Evolutionary conservation across 345 rosid genomes (phyloP).

Genomic region (Rhizophora mangle): DNA sequence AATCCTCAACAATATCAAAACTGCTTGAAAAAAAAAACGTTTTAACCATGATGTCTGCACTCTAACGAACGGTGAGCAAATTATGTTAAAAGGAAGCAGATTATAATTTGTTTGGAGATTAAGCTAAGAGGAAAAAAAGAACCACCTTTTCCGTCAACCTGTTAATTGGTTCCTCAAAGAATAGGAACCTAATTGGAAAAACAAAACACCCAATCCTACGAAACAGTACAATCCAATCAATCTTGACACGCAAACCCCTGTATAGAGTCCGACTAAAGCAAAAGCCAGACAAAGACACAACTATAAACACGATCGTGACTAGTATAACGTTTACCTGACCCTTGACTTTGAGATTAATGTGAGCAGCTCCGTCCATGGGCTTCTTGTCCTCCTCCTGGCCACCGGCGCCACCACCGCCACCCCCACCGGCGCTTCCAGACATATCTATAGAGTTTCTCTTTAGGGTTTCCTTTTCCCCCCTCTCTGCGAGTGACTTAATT

Average conservation of each 20-base stretch:
- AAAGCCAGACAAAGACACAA: neutral
- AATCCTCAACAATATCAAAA: neutral
- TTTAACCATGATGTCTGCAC: no score
- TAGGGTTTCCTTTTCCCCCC: neutral
- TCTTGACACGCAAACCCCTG: neutral
- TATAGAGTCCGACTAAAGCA: neutral
- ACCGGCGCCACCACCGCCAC: slow-evolving; percentile 28
- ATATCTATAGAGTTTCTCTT: slow-evolving; percentile 11
- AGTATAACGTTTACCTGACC: slow-evolving; percentile 47
- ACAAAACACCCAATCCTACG: no score
- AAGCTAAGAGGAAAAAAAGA: no score
- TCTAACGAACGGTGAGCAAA: no score
- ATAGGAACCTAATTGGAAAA: no score
- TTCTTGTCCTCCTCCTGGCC: slow-evolving; percentile 64
- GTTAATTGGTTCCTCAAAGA: no score
- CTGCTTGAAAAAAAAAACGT: neutral
- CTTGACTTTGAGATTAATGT: slow-evolving; percentile 75
- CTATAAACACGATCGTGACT: neutral
- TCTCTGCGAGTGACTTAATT: neutral
- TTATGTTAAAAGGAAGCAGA: no score
- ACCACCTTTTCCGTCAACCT: no score
- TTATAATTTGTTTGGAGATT: no score
- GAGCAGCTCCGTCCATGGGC: slow-evolving; percentile 50
- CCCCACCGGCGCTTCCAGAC: slow-evolving; percentile 43
- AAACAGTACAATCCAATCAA: no score